Percentiles rank a stretch among this genome's conserved stretches.
Conservation (phyloP, 1,139 yeast genomes). For the Magnusiomyces magnusii region DNA sequence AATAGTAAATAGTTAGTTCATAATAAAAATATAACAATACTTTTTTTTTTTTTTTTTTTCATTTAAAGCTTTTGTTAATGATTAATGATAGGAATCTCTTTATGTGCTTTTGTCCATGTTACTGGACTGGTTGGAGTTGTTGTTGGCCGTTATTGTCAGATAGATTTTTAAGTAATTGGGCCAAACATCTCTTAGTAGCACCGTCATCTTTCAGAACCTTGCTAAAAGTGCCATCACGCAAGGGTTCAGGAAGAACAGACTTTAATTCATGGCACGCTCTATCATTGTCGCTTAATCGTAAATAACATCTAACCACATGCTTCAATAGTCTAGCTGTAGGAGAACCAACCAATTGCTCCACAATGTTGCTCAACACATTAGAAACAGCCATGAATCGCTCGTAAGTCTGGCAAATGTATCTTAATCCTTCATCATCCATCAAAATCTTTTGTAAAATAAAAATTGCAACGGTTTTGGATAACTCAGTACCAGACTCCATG, state of each 20-base stretch:
- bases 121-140: neutral
- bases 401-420: constrained; percentile 88
- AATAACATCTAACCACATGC: constrained; percentile 90
- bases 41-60: too few species aligned
- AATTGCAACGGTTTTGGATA: constrained; percentile 93
- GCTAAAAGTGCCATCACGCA: constrained; percentile 84
- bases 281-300: constrained; percentile 80
- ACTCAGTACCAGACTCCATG: constrained; percentile 92
- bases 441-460: constrained; percentile 89
- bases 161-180: constrained; percentile 71
- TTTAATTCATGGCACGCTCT: constrained; percentile 88
- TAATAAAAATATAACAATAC: too few species aligned
- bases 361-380: constrained; percentile 81
- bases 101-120: neutral
- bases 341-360: constrained; percentile 64
- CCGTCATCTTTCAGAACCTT: constrained; percentile 74
- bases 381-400: constrained; percentile 94
- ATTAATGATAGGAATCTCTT: too few species aligned
- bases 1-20: too few species aligned
- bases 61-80: neutral
- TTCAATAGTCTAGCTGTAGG: constrained; percentile 78
- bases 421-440: constrained; percentile 84
- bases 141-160: constrained; percentile 30
- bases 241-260: constrained; percentile 75
- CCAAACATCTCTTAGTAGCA: constrained; percentile 80